Evolutionary conservation across 164 flowering plant species (phyloP), one percentile per base, ranked within the genome.

Genomic region (Macadamia integrifolia): DNA sequence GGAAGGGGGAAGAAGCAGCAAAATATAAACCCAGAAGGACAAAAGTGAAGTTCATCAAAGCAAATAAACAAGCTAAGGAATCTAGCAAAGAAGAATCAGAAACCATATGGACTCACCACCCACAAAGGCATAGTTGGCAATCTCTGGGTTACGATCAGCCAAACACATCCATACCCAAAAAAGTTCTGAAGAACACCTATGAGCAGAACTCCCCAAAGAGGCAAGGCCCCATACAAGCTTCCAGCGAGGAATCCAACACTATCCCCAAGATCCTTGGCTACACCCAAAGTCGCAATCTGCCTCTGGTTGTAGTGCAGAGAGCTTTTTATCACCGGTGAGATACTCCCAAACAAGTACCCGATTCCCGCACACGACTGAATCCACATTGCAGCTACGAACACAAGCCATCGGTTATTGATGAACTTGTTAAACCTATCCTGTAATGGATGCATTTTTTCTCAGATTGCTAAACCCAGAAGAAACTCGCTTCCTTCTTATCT

Each of bases 361-460:
- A 89, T 79, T 1, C 99, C 99, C 0, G 92, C 98, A 55, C 85
- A 80, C 0, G 98, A 87, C 64, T 90, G 97, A 40, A 92, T 73
- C 99, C 98, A 95, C 90, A 92, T 95, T 81, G 98, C 93, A 2
- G 92, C 93, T 58, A 92, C 98, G 42, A 95, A 95, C 4, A 95
- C 98, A 46, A 95, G 84, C 99, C 99, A 92, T 86, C 98, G 82
- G 75, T 82, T 91, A 78, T 78, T 83, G 65, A 86, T 6, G 42
- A 95, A 88, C 11, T 59, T 73, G 9, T 52, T 48, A 17, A 87
- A 58, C 60, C 66, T 83, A 71, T 82, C 88, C 32, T 29, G 52
- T 9, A 77, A 53, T 53, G 71, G 58, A 23, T 64, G 31, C 85
- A 81, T 23, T 23, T 23, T 82, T 74, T 29, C 6, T 69, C n/a